Conservation (phyloP, 805 yeast genomes). For the Ogataea nakhonphanomensis region DNA sequence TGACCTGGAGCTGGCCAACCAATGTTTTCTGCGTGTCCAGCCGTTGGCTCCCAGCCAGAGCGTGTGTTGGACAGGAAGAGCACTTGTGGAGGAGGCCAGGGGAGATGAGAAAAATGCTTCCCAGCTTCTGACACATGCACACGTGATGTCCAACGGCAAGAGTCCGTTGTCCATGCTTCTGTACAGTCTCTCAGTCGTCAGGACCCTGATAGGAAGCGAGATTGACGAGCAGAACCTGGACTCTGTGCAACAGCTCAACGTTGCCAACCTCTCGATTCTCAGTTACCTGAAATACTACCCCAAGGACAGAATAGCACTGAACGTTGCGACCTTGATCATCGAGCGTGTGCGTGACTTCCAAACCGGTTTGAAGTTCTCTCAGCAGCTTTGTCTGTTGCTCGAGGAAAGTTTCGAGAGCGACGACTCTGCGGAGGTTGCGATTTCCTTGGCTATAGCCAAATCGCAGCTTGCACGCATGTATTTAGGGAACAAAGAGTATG, state of each 20-base stretch:
- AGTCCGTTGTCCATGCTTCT: constrained; percentile 67
- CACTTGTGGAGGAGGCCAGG: constrained; percentile 50
- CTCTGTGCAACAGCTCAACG: constrained; percentile 60
- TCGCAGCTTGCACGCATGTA: constrained; percentile 70
- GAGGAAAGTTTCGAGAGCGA: constrained; percentile 18
- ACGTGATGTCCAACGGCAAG: constrained; percentile 68
- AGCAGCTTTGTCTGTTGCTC: constrained; percentile 42
- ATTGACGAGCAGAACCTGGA: constrained; percentile 51
- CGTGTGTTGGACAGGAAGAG: constrained; percentile 84
- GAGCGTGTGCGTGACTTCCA: constrained; percentile 71
- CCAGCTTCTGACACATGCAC: constrained; percentile 72
- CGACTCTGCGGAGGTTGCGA: constrained; percentile 33
- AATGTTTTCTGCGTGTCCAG: constrained; percentile 70
- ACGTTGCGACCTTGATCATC: constrained; percentile 49
- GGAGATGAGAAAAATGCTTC: constrained; percentile 52
- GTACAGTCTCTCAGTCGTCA: constrained; percentile 59
- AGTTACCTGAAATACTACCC: constrained; percentile 64
- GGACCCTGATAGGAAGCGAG: constrained; percentile 38
- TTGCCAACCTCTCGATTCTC: constrained; percentile 64
- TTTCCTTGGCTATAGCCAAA: constrained; percentile 55
- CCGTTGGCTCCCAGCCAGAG: constrained; percentile 76
- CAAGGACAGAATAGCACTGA: constrained; percentile 52
- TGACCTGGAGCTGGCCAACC: constrained; percentile 69
- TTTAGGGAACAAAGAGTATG: constrained; percentile 57
- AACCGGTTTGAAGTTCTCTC: constrained; percentile 48